Evolutionary conservation across 2,329 filamentous ascomycete species (phyloP).

Genomic region (Ophiostoma ips): DNA sequence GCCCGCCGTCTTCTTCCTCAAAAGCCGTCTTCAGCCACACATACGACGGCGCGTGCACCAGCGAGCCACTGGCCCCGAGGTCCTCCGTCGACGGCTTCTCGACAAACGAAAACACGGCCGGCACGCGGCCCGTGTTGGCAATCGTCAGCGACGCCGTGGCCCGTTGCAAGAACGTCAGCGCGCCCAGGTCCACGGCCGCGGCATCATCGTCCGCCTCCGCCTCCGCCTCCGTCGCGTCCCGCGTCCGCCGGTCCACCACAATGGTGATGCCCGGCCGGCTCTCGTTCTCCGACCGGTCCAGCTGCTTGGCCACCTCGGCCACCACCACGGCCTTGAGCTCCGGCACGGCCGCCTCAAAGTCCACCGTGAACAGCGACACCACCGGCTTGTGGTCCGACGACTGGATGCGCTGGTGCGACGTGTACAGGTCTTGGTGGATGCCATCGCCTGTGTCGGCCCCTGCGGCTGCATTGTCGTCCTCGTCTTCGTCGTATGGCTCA

Average conservation of each 20-base stretch:
- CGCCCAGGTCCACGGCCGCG: slow-evolving; percentile 64
- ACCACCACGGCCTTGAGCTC: slow-evolving; percentile 74
- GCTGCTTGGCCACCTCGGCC: slow-evolving; percentile 70
- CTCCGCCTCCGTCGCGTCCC: background rate
- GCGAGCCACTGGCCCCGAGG: slow-evolving; percentile 19
- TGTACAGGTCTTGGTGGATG: slow-evolving; percentile 53
- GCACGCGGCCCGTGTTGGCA: slow-evolving; percentile 78
- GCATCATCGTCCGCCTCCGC: slow-evolving; percentile 5
- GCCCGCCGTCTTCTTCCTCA: slow-evolving; percentile 30
- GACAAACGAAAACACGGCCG: slow-evolving; percentile 68
- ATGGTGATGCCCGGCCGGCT: slow-evolving; percentile 30
- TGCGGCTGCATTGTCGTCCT: slow-evolving; percentile 25
- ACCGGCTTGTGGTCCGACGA: slow-evolving; percentile 96
- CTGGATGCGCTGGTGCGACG: slow-evolving; percentile 74
- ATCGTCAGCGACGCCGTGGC: slow-evolving; percentile 61
- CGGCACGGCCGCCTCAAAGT: slow-evolving; percentile 76
- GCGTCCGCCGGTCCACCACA: slow-evolving; percentile 52
- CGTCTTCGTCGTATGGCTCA: slow-evolving; percentile 30
- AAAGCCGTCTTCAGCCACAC: slow-evolving; percentile 62
- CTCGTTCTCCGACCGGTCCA: slow-evolving; percentile 57
- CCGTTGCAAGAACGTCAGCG: slow-evolving; percentile 53
- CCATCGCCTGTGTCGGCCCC: slow-evolving; percentile 18
- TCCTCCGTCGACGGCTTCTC: slow-evolving; percentile 47
- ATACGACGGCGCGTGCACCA: slow-evolving; percentile 25
- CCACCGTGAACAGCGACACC: slow-evolving; percentile 66